These are phyloP conservation scores for Candida railenensis DNA, from an alignment of 805 yeast species.

Conservation along the genomic window DNA sequence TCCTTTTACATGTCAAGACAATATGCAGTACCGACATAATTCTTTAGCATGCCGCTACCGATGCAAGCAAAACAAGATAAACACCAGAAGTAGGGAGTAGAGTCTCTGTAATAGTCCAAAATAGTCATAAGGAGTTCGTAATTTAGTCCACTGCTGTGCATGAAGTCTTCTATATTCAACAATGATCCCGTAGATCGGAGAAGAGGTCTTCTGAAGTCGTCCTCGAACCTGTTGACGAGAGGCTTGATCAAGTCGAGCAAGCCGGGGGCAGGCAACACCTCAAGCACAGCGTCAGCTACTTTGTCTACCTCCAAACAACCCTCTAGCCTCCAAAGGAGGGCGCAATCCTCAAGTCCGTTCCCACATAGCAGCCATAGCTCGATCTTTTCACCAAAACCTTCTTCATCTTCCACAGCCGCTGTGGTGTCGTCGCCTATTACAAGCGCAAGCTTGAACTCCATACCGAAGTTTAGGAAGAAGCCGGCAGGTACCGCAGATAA, in stretches of 20 bases:
- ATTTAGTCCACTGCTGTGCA: constrained; percentile 7
- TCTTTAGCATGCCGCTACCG: too few species aligned
- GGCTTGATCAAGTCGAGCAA: not conserved
- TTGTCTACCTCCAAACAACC: too few species aligned
- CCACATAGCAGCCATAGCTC: constrained; percentile 2
- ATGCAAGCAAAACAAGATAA: too few species aligned
- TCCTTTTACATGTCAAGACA: too few species aligned
- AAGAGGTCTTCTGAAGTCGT: not conserved
- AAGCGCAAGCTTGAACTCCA: not conserved
- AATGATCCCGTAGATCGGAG: constrained; percentile 11
- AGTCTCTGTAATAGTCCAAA: too few species aligned
- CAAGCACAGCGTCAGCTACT: not conserved
- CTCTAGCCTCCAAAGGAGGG: too few species aligned
- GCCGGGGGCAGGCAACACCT: not conserved
- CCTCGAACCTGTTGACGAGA: not conserved
- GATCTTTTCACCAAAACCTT: constrained; percentile 2
- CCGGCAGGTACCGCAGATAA: not conserved
- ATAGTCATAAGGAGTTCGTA: too few species aligned
- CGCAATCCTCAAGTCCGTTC: constrained; percentile 18
- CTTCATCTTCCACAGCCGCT: not conserved
- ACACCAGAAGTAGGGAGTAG: too few species aligned
- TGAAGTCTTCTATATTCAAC: constrained; percentile 33
- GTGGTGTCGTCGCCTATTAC: not conserved
- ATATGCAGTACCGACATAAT: not conserved
- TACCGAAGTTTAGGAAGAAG: constrained; percentile 1